A percentile compares a stretch with the other conserved stretches of the same genome.
These are phyloP conservation scores for Racocetra persica DNA, from an alignment of 371 early-diverging fungal species.

Conservation along the genomic window DNA sequence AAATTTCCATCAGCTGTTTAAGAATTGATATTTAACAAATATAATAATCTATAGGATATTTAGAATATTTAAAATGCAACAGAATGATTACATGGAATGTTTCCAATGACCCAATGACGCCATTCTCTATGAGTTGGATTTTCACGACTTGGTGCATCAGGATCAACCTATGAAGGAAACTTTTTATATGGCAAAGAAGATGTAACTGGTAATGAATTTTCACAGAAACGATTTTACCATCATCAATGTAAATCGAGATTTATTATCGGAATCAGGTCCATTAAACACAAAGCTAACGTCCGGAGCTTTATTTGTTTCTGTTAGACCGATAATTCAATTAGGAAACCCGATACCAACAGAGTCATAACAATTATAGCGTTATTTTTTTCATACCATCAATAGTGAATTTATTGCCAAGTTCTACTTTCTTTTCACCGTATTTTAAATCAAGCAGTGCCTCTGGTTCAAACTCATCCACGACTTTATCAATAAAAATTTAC, in stretches of 20 bases:
- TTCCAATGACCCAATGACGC: slow-evolving; percentile 71
- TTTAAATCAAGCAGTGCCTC: background rate
- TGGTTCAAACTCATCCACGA: slow-evolving; percentile 2
- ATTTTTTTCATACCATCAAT: background rate
- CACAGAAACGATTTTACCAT: background rate
- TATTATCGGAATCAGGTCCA: background rate
- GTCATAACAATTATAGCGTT: background rate
- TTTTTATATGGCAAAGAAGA: background rate
- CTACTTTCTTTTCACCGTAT: slow-evolving; percentile 7
- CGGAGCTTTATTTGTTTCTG: background rate
- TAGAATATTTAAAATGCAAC: background rate
- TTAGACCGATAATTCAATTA: background rate
- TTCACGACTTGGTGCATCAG: slow-evolving; percentile 68
- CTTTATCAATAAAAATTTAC: background rate
- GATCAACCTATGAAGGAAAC: slow-evolving; percentile 54
- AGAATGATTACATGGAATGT: slow-evolving; percentile 55
- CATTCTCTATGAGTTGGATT: slow-evolving; percentile 63
- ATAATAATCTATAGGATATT: background rate
- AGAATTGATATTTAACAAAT: background rate
- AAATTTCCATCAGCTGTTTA: slow-evolving; percentile 42
- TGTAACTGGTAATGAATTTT: no score
- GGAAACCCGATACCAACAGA: background rate
- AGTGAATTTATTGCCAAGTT: slow-evolving; percentile 27
- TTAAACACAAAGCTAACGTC: background rate
- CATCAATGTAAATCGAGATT: slow-evolving; percentile 15